These are phyloP conservation scores for Nyssa sinensis DNA, from an alignment of 148 eudicot species.

Conservation along the genomic window DNA sequence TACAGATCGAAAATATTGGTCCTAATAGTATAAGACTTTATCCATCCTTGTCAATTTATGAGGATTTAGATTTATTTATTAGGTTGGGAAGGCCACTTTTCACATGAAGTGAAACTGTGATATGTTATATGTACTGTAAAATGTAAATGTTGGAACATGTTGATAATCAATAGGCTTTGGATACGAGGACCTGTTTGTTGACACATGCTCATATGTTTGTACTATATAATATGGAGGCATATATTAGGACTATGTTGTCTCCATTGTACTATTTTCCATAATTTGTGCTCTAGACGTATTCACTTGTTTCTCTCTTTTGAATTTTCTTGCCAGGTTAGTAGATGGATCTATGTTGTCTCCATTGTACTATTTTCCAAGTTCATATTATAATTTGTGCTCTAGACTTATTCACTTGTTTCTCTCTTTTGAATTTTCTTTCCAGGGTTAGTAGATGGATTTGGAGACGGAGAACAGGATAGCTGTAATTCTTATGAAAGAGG, in stretches of 20 bases:
- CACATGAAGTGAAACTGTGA: not conserved
- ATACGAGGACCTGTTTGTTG: no score
- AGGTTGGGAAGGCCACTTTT: not conserved
- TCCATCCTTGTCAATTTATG: not conserved
- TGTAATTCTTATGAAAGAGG: slow-evolving; percentile 74
- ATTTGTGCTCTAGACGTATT: not conserved
- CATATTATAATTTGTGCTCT: not conserved
- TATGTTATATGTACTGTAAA: no score
- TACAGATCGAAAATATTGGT: no score
- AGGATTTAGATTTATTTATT: not conserved
- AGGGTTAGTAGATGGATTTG: slow-evolving; percentile 67
- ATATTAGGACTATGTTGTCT: not conserved
- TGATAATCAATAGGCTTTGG: no score
- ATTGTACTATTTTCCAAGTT: not conserved
- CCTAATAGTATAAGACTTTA: not conserved
- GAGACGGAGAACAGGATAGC: slow-evolving; percentile 91
- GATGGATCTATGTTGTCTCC: slow-evolving; percentile 46
- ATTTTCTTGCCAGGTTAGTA: not conserved
- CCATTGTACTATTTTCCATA: not conserved
- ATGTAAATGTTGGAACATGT: no score
- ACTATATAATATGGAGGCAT: not conserved
- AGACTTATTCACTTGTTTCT: not conserved
- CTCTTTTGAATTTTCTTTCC: not conserved
- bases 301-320: not conserved
- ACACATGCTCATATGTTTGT: not conserved